phyloP scores from a whole-genome alignment of 306 rosid species.

The Carpinus viminea region DNA sequence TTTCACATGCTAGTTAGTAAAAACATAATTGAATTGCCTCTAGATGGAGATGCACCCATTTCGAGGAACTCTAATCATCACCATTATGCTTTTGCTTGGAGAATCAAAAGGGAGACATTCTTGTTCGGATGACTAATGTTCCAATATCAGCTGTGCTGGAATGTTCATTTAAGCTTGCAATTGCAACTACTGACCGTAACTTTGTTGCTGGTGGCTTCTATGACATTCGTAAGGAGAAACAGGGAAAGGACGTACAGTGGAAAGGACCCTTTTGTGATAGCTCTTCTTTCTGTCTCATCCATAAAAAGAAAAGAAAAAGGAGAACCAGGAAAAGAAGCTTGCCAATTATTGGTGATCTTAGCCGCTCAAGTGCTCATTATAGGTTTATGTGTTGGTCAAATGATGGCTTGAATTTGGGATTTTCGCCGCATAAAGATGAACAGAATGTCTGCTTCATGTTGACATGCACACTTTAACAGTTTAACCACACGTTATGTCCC shows the following conservation, averaged over 20 bases:
- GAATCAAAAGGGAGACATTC: slow-evolving; percentile 2
- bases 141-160: neutral
- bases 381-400: neutral
- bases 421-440: neutral
- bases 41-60: slow-evolving; percentile 2
- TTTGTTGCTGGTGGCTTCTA: no score
- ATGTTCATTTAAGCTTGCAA: neutral
- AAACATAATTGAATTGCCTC: neutral
- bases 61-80: neutral
- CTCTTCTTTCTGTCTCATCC: no score
- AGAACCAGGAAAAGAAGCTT: neutral
- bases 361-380: neutral
- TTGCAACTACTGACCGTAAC: neutral
- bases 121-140: neutral
- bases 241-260: neutral
- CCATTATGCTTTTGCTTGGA: neutral
- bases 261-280: no score
- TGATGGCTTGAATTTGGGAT: neutral
- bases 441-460: neutral
- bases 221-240: neutral
- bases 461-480: no score
- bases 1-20: slow-evolving; percentile 4
- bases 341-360: neutral
- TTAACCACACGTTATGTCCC: neutral
- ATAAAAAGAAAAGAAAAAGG: no score